Evolutionary conservation across 768 basidiomycete species (phyloP).

Genomic region (Rhizopogon vulgaris): DNA sequence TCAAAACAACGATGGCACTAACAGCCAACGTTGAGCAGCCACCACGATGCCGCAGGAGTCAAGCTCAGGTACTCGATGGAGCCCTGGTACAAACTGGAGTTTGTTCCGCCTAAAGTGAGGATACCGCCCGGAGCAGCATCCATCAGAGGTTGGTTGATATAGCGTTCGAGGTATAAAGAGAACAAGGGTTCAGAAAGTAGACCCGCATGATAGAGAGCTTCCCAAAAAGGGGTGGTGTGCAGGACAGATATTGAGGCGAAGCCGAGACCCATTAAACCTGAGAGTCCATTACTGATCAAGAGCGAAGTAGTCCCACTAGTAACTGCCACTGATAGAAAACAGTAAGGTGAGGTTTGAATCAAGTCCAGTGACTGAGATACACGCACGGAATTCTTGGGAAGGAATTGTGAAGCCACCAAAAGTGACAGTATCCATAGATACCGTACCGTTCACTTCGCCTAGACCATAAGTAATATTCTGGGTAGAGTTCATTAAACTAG

Average conservation of each 20-base stretch:
- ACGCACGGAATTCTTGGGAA: conserved; percentile 50
- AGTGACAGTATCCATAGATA: conserved; percentile 54
- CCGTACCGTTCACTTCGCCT: conserved; percentile 51
- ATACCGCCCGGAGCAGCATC: conserved; percentile 52
- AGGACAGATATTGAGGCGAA: conserved; percentile 58
- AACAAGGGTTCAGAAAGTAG: conserved; percentile 49
- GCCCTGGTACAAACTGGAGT: conserved; percentile 56
- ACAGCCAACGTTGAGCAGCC: conserved; percentile 57
- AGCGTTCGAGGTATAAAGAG: conserved; percentile 59
- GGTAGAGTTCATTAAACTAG: conserved; percentile 2
- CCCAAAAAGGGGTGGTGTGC: conserved; percentile 58
- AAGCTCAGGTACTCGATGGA: conserved; percentile 54
- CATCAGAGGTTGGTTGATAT: conserved; percentile 27
- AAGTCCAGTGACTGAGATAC: background rate
- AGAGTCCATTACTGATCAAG: conserved; percentile 44
- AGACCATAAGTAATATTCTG: conserved; percentile 61
- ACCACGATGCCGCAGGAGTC: conserved; percentile 39
- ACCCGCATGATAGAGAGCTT: conserved; percentile 36
- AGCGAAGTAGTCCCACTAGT: conserved; percentile 33
- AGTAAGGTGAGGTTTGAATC: background rate
- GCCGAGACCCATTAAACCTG: conserved; percentile 76
- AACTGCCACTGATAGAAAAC: conserved; percentile 45
- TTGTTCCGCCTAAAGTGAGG: conserved; percentile 68
- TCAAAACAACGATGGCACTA: conserved; percentile 10
- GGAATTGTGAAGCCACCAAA: conserved; percentile 59